These are phyloP conservation scores for Tagetes patula DNA, from an alignment of 129 eudicot species.

Conservation along the genomic window DNA sequence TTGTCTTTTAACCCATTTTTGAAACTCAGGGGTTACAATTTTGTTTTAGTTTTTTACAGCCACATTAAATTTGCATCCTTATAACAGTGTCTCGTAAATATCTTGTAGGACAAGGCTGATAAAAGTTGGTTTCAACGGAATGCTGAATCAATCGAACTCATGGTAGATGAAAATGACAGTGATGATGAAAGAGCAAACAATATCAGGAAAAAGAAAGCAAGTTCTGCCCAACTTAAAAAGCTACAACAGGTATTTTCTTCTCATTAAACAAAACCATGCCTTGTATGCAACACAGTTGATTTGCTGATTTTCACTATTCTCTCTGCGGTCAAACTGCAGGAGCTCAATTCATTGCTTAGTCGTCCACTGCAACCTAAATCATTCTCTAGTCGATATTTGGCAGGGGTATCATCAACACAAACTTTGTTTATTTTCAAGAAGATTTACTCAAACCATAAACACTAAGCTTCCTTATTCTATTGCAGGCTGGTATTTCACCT, in stretches of 20 bases:
- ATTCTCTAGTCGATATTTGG: conserved; percentile 83
- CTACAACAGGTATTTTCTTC: conserved; percentile 64
- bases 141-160: conserved; percentile 71
- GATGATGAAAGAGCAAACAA: conserved; percentile 83
- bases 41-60: conserved; percentile 2
- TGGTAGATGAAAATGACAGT: conserved; percentile 78
- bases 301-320: conserved; percentile 21
- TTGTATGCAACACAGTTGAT: neutral
- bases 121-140: conserved; percentile 70
- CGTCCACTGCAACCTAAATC: conserved; percentile 89
- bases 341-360: conserved; percentile 63
- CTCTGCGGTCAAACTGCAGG: conserved; percentile 50
- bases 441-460: neutral
- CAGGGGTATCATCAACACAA: conserved; percentile 62
- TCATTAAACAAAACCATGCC: conserved; percentile 5
- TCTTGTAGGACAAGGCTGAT: conserved; percentile 69
- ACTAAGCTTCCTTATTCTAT: conserved; percentile 10
- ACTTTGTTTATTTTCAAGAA: conserved; percentile 6
- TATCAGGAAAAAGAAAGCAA: conserved; percentile 61
- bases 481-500: conserved; percentile 90
- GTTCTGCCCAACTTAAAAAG: conserved; percentile 49
- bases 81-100: conserved; percentile 8
- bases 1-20: neutral
- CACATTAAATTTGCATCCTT: conserved; percentile 4
- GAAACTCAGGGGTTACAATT: neutral